These are phyloP conservation scores for Fusarium aywerte DNA, from an alignment of 2,329 filamentous ascomycete species.

Conservation along the genomic window DNA sequence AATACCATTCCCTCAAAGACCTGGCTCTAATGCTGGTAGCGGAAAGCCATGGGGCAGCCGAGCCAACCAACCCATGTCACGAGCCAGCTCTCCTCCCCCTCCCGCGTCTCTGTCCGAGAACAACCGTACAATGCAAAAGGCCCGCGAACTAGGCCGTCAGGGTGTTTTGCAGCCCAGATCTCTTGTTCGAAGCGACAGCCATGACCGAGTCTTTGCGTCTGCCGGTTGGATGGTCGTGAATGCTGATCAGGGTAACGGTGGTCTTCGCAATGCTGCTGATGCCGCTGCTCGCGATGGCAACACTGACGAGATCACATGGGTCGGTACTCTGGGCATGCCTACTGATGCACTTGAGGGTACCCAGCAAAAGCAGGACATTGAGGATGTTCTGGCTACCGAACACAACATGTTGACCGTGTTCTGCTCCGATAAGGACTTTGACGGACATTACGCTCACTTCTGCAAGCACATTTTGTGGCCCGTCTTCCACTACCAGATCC, in stretches of 20 bases:
- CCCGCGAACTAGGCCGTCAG: slow-evolving; percentile 66
- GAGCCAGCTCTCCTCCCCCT: slow-evolving; percentile 77
- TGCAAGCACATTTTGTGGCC: slow-evolving; percentile 99
- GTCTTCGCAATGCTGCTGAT: slow-evolving; percentile 86
- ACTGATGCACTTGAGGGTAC: slow-evolving; percentile 83
- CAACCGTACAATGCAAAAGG: slow-evolving; percentile 66
- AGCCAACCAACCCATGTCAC: slow-evolving; percentile 81
- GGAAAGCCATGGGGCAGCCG: slow-evolving; percentile 81
- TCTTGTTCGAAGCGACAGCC: slow-evolving; percentile 67
- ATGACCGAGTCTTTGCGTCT: slow-evolving; percentile 77
- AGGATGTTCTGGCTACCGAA: slow-evolving; percentile 82
- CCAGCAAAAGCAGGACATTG: slow-evolving; percentile 82
- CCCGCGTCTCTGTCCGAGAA: slow-evolving; percentile 81
- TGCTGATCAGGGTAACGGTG: slow-evolving; percentile 91
- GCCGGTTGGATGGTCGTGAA: slow-evolving; percentile 85
- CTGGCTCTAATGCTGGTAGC: slow-evolving; percentile 73
- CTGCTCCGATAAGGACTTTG: slow-evolving; percentile 89
- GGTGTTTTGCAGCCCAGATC: slow-evolving; percentile 67
- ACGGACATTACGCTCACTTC: slow-evolving; percentile 94
- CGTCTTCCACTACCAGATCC: slow-evolving; percentile 97
- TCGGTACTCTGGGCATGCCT: slow-evolving; percentile 93
- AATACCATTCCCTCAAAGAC: slow-evolving; percentile 64
- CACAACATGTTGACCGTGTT: slow-evolving; percentile 86
- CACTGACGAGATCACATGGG: slow-evolving; percentile 83
- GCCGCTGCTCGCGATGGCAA: slow-evolving; percentile 77